A percentile compares a stretch with the other conserved stretches of the same genome.
Conservation (phyloP, 352 stramenopile genomes). For the Discostella stelligera region DNA sequence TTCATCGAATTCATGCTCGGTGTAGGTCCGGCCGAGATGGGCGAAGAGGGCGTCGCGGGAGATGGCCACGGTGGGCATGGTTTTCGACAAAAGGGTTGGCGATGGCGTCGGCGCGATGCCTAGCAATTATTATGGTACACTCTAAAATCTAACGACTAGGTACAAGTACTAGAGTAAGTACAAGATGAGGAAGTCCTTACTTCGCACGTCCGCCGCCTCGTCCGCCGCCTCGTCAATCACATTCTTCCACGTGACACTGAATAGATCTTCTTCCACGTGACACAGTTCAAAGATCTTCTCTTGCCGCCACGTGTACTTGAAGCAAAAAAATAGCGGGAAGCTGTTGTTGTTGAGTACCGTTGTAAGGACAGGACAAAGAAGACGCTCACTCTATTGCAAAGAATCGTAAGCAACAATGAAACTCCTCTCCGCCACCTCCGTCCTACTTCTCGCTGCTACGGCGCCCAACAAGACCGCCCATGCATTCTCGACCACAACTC, state of each 20-base stretch:
- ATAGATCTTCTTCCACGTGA: not conserved
- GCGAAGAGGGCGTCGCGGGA: conserved; percentile 96
- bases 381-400: not conserved
- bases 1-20: conserved; percentile 98
- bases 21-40: conserved; percentile 95
- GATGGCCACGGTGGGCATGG: conserved; percentile 97
- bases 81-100: not conserved
- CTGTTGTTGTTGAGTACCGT: no score
- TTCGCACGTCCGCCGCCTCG: not conserved
- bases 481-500: conserved; percentile 8
- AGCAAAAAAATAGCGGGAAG: no score
- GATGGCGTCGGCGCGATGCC: not conserved
- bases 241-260: conserved; percentile 7
- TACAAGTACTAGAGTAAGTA: no score
- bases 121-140: no score
- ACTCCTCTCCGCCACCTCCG: conserved; percentile 19
- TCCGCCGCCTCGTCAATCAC: not conserved
- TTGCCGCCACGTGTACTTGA: not conserved
- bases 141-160: no score
- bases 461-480: not conserved
- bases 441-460: conserved; percentile 1
- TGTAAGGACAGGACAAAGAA: no score
- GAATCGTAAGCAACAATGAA: conserved; percentile 35
- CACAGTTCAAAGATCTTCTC: not conserved
- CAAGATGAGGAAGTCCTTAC: not conserved